phyloP scores from a whole-genome alignment of 2,329 filamentous ascomycete species.

The Verticillium albo-atrum region DNA sequence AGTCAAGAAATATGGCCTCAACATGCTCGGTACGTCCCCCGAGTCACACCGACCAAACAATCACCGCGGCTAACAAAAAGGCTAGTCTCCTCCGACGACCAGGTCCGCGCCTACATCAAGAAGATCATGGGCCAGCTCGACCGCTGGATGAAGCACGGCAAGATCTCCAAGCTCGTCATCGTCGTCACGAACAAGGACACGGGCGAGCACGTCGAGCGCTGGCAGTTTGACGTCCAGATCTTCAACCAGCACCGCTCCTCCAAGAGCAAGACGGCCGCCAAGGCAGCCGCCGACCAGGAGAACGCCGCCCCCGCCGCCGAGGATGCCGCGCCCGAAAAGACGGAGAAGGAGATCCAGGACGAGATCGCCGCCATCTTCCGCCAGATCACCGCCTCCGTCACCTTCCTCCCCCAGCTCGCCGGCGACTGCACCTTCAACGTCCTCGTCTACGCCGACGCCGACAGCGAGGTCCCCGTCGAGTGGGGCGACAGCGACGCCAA shows the following conservation, averaged over 20 bases:
- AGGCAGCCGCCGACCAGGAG: slow-evolving; percentile 62
- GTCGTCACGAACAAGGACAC: slow-evolving; percentile 97
- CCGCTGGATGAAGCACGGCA: slow-evolving; percentile 95
- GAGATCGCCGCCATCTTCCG: slow-evolving; percentile 97
- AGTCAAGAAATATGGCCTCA: slow-evolving; percentile 99
- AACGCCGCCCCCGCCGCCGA: slow-evolving; percentile 48
- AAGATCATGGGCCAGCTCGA: slow-evolving; percentile 98
- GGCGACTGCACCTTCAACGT: slow-evolving; percentile 99
- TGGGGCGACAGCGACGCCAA: slow-evolving; percentile 99
- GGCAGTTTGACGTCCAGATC: slow-evolving; percentile 86
- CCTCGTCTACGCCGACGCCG: slow-evolving; percentile 92
- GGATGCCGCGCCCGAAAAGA: slow-evolving; percentile 60
- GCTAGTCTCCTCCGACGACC: slow-evolving; percentile 86
- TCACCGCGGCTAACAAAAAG: neutral
- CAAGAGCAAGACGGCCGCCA: slow-evolving; percentile 45
- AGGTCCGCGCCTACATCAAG: slow-evolving; percentile 98
- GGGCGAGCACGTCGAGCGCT: slow-evolving; percentile 90
- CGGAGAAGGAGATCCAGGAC: slow-evolving; percentile 87
- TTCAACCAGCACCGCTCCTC: slow-evolving; percentile 37
- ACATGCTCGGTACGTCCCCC: slow-evolving; percentile 70
- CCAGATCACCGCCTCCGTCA: slow-evolving; percentile 96
- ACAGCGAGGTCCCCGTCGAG: slow-evolving; percentile 93
- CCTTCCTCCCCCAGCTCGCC: slow-evolving; percentile 88
- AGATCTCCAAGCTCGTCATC: slow-evolving; percentile 95
- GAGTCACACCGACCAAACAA: neutral